Evolutionary conservation across 768 basidiomycete species (phyloP), one percentile per base, ranked within the genome.

Genomic region (Cantharellus cinnabarinus): DNA sequence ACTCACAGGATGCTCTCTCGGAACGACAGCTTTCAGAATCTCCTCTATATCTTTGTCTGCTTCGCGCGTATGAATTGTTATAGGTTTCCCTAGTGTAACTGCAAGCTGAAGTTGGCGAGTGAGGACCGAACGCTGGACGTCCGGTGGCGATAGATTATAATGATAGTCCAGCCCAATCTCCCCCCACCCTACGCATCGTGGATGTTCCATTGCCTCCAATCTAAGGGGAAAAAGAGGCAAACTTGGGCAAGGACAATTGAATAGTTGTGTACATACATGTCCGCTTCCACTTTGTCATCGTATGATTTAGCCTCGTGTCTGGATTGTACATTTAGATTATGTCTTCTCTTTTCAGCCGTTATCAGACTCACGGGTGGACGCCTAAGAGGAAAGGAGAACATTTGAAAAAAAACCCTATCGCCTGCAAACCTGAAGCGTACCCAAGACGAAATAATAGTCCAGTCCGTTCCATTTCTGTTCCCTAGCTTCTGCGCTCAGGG

Each of bases 91-190:
- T 1, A 87, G 73, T 15, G 71, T 69, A 3, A 90, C 76, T 0
- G 88, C 87, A 1, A 76, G 76, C 14, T 72, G 72, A 3, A 90
- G 76, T 67, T 91, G 89, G 4, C 82, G 72, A 1, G 70, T 67
- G 56, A 91, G 81, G 5, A 88, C 79, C 0, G 70, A 70, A 58
- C 75, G 79, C 65, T 91, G 89, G 1, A 81, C 64, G 0, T 77
- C 75, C 5, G 82, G 78, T 0, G 86, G 84, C 0, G 85, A 85
- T 62, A 79, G 75, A 68, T 85, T 79, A 68, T 89, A 87, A 67
- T 89, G 85, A 64, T 86, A 89, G 62, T 90, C 88, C 7, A 88
- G 50, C 0, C 89, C 87, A 59, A 89, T 89, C 66, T 93, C 89
- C 0, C 89, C 89, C 81, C 83, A 85, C 2, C 86, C 85, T 4